Percentiles rank a stretch among this genome's conserved stretches.
These are phyloP conservation scores for Microbotryum silenes-acaulis DNA, from an alignment of 1,284 basidiomycete species.

Conservation along the genomic window DNA sequence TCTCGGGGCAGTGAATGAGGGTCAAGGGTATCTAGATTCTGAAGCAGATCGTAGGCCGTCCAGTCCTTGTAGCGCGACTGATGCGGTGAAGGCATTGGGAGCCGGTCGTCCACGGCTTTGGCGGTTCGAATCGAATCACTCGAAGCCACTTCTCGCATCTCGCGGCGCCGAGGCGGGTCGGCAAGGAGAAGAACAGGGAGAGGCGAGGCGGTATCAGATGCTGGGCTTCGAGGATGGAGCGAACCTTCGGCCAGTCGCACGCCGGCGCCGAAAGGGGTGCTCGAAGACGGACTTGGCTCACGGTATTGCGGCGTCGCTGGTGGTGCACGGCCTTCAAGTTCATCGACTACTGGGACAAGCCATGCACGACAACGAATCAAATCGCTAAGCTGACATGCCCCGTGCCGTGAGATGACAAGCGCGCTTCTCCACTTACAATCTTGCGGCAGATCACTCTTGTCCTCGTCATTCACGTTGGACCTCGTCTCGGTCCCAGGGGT, in stretches of 20 bases:
- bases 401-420: too few relatives aligned
- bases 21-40: not conserved
- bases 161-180: not conserved
- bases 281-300: not conserved
- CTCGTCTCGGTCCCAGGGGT: not conserved
- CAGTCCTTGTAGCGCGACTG: slow-evolving; percentile 15
- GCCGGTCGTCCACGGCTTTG: slow-evolving; percentile 1
- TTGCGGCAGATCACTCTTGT: slow-evolving; percentile 20
- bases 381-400: not conserved
- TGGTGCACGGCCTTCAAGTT: not conserved
- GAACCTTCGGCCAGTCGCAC: slow-evolving; percentile 3
- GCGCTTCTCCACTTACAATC: slow-evolving; percentile 10
- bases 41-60: slow-evolving; percentile 19
- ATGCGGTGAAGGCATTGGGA: not conserved
- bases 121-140: slow-evolving; percentile 34
- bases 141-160: slow-evolving; percentile 28
- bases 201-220: not conserved
- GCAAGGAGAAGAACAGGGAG: not conserved
- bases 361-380: not conserved
- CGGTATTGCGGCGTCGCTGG: not conserved
- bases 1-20: not conserved
- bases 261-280: slow-evolving; percentile 9
- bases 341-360: slow-evolving; percentile 14
- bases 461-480: not conserved
- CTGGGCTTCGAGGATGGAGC: not conserved